Evolutionary conservation across 2,329 filamentous ascomycete species (phyloP).

Genomic region (Cladosporium velox): DNA sequence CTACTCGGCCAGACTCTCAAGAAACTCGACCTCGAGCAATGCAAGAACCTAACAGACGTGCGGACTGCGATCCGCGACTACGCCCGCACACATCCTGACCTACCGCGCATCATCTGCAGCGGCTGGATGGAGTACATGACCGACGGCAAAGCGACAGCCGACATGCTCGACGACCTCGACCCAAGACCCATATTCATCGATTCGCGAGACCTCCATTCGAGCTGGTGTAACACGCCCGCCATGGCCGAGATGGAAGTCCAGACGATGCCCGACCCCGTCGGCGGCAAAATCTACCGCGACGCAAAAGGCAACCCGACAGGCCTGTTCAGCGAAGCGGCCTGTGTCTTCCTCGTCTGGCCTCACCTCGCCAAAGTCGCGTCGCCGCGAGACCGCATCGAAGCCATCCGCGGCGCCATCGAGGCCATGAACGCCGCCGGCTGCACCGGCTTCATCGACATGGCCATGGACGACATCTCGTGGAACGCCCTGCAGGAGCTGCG

Average conservation of each 20-base stretch:
- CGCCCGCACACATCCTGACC: slow-evolving; percentile 50
- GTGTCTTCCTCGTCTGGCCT: slow-evolving; percentile 57
- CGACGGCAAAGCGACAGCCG: slow-evolving; percentile 50
- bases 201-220: slow-evolving; percentile 59
- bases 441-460: slow-evolving; percentile 61
- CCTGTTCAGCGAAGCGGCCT: slow-evolving; percentile 57
- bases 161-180: slow-evolving; percentile 55
- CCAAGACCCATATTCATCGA: slow-evolving; percentile 58
- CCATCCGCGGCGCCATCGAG: slow-evolving; percentile 50
- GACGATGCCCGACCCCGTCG: slow-evolving; percentile 50
- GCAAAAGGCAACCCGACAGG: slow-evolving; percentile 51
- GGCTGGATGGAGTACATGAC: slow-evolving; percentile 62
- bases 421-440: slow-evolving; percentile 55
- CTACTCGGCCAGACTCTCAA: slow-evolving; percentile 57
- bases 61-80: slow-evolving; percentile 44
- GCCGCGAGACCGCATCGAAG: slow-evolving; percentile 51
- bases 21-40: slow-evolving; percentile 52
- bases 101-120: slow-evolving; percentile 53
- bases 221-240: slow-evolving; percentile 58
- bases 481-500: slow-evolving; percentile 51
- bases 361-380: slow-evolving; percentile 52
- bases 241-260: slow-evolving; percentile 54
- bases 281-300: slow-evolving; percentile 56
- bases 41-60: slow-evolving; percentile 54
- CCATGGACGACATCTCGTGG: slow-evolving; percentile 60